Conservation (phyloP, 2,329 filamentous ascomycete genomes). For the Talaromyces atroroseus region DNA sequence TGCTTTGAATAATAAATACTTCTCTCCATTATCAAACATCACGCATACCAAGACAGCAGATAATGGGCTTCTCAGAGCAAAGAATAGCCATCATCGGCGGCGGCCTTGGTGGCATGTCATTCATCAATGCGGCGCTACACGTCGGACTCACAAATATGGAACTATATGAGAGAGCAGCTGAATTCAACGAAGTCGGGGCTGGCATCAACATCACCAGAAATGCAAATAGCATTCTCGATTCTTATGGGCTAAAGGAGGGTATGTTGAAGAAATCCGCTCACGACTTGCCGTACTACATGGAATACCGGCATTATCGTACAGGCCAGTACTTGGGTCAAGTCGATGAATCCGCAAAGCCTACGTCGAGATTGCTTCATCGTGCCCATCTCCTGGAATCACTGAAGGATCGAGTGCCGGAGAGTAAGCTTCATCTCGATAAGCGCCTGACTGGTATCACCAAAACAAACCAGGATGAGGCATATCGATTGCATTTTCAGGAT, state of each 20-base stretch:
- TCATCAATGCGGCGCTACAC: conserved; percentile 27
- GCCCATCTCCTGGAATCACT: conserved; percentile 33
- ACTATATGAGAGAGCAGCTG: conserved; percentile 33
- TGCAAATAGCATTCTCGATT: conserved; percentile 28
- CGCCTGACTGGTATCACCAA: too few species aligned
- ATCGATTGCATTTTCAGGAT: not conserved
- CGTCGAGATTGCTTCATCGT: conserved; percentile 25
- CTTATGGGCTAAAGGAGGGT: conserved; percentile 26
- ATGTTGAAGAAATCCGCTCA: conserved; percentile 31
- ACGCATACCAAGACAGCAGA: too few species aligned
- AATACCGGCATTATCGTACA: conserved; percentile 25
- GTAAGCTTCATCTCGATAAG: conserved; percentile 19
- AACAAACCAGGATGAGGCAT: too few species aligned
- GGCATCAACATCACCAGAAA: conserved; percentile 36
- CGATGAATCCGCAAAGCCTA: conserved; percentile 23
- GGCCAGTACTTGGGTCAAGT: conserved; percentile 27
- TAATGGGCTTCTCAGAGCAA: conserved; percentile 18
- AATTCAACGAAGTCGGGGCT: conserved; percentile 35
- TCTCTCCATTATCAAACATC: too few species aligned
- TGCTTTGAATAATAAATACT: too few species aligned
- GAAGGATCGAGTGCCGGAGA: conserved; percentile 26
- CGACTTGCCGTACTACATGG: conserved; percentile 27
- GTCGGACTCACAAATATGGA: conserved; percentile 26
- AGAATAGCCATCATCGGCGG: conserved; percentile 31
- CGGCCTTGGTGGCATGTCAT: conserved; percentile 33